Percentiles rank a stretch among this genome's conserved stretches.
Evolutionary conservation across 179 eudicot genomes (phyloP).

Genomic region (Carnegiea gigantea): DNA sequence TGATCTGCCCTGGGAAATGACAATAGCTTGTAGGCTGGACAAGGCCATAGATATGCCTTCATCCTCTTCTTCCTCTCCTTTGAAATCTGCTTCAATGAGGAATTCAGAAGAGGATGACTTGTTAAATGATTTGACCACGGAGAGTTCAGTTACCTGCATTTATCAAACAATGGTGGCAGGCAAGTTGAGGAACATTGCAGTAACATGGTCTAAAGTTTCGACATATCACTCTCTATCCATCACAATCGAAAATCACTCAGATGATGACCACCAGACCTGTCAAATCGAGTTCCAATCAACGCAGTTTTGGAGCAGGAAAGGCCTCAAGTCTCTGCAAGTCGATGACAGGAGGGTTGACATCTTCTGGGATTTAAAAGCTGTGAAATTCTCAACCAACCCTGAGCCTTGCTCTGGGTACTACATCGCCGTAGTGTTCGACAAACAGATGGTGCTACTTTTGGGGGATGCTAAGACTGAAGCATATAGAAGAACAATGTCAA

Average conservation of each 20-base stretch:
- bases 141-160: constrained; percentile 33
- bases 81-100: neutral
- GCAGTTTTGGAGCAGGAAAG: constrained; percentile 37
- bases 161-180: constrained; percentile 22
- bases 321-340: constrained; percentile 30
- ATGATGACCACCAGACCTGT: constrained; percentile 34
- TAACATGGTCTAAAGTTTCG: constrained; percentile 29
- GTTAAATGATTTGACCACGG: constrained; percentile 8
- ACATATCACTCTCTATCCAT: constrained; percentile 23
- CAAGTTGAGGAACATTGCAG: constrained; percentile 18
- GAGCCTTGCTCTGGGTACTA: constrained; percentile 54
- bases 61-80: constrained; percentile 4
- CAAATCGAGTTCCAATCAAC: constrained; percentile 28
- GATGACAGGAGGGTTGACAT: constrained; percentile 30
- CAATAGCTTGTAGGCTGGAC: constrained; percentile 1
- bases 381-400: constrained; percentile 48
- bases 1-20: neutral
- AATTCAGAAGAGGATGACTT: constrained; percentile 14
- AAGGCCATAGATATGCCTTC: neutral
- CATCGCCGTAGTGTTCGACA: constrained; percentile 38
- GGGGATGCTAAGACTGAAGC: constrained; percentile 50
- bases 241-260: constrained; percentile 21
- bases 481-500: constrained; percentile 33
- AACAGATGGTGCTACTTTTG: constrained; percentile 38
- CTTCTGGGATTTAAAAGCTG: constrained; percentile 47